Evolutionary conservation across 331 rosid species (phyloP), one percentile per base, ranked within the genome.

Genomic region (Rhamnella rubrinervis): DNA sequence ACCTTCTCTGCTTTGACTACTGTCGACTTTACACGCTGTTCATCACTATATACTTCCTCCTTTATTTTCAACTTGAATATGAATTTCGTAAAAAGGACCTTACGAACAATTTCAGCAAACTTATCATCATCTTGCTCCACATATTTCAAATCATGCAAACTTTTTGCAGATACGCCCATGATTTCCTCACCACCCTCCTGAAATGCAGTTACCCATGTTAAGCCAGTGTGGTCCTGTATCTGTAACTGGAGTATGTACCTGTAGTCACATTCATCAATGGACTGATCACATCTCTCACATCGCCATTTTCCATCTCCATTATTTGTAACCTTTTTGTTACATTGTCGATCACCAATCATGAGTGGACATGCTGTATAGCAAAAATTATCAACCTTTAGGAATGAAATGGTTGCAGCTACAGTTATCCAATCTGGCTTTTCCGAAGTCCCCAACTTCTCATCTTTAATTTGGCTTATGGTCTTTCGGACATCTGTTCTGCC

Each of bases 341-440:
- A 95, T 80, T 85, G 88, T 26, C 96, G 80, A 64, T 91, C 97
- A 21, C 92, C 96, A 39, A 80, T 80, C 96, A 76, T 81, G 77
- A 81, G 50, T 55, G 97, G 96, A 70, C 98, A 91, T 21, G 96
- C 97, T 13, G 95, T 59, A 84, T 95, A 95, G 81, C 96, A 85
- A 76, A 86, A 95, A 64, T 71, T 85, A 31, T 95, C 97, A 19
- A 31, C 74, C 90, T 86, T 95, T 11, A 93, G 40, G 63, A 66
- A 87, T 67, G 91, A 73, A 74, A 91, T 31, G 23, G 80, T 83
- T 56, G 92, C 98, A 84, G 82, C 59, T 56, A 95, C 79, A 26
- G 91, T 84, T 67, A 95, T 84, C 96, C 97, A 95, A 85, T 91
- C 98, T 72, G 96, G 95, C 83, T 95, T 95, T 69, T 91, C 98